phyloP scores from a whole-genome alignment of 495 filamentous ascomycete species.

The Neurospora hispaniola region DNA sequence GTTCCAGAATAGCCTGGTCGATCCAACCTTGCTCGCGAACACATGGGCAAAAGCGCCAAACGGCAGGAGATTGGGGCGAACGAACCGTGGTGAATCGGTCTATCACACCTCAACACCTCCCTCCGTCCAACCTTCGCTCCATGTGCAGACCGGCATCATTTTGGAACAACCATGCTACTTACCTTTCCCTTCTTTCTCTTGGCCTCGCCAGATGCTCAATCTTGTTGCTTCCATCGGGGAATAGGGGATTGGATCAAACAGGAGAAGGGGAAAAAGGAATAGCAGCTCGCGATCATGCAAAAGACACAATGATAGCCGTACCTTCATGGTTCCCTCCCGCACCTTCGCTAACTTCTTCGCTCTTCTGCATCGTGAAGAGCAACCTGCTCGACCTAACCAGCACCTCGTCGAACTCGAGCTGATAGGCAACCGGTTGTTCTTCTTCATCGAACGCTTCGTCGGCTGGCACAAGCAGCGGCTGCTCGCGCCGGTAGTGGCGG shows the following conservation, averaged over 20 bases:
- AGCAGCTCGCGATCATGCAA: background rate
- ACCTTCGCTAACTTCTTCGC: slow-evolving; percentile 22
- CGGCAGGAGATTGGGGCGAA: background rate
- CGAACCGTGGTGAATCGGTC: background rate
- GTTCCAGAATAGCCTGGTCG: background rate
- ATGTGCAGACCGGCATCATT: background rate
- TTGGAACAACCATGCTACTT: background rate
- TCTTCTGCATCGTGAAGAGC: slow-evolving; percentile 46
- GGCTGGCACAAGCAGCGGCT: slow-evolving; percentile 34
- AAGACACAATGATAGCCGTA: background rate
- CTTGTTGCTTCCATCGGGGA: background rate
- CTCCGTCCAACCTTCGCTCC: background rate
- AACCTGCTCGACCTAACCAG: slow-evolving; percentile 49
- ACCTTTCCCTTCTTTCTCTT: background rate
- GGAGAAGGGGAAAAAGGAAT: background rate
- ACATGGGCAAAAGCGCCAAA: background rate
- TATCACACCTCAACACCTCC: background rate
- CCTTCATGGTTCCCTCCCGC: slow-evolving; percentile 25
- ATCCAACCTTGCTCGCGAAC: background rate
- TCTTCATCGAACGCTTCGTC: slow-evolving; percentile 30
- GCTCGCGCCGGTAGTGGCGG: slow-evolving; percentile 15
- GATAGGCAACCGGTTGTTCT: slow-evolving; percentile 47
- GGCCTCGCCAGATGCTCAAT: background rate
- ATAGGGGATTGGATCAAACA: background rate
- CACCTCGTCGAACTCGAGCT: slow-evolving; percentile 52